Conservation (phyloP, 108 stramenopile species). For the Skeletonema potamos region DNA sequence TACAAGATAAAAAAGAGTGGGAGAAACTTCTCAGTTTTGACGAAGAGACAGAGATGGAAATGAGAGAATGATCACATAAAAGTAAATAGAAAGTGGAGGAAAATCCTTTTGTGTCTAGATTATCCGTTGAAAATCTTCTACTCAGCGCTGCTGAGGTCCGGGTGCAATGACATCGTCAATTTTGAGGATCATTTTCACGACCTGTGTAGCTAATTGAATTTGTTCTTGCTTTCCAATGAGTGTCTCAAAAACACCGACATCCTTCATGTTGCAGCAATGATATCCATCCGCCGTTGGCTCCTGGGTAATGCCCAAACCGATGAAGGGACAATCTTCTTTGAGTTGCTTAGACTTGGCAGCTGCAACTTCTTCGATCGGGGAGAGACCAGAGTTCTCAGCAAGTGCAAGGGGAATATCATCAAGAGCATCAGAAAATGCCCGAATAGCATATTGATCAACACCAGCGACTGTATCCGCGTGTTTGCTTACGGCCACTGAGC, state of each 20-base stretch:
- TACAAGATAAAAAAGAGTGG: conserved; percentile 15
- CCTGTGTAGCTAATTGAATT: conserved; percentile 97
- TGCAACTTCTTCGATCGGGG: conserved; percentile 96
- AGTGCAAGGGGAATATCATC: conserved; percentile 99
- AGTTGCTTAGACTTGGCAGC: conserved; percentile 94
- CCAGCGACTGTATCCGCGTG: conserved; percentile 93
- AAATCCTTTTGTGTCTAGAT: background rate
- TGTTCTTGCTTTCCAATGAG: conserved; percentile 99
- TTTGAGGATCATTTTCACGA: conserved; percentile 99
- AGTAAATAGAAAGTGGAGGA: background rate
- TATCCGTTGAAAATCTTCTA: background rate
- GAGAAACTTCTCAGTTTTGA: conserved; percentile 4
- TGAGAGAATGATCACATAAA: background rate
- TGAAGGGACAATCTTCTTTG: conserved; percentile 81
- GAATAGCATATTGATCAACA: conserved; percentile 98
- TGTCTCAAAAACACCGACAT: conserved; percentile 98
- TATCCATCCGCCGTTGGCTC: conserved; percentile 60
- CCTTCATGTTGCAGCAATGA: conserved; percentile 88
- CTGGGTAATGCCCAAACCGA: conserved; percentile 92
- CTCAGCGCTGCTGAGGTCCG: conserved; percentile 33
- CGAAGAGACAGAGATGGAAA: background rate
- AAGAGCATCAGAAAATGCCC: conserved; percentile 98
- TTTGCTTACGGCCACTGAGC: conserved; percentile 90
- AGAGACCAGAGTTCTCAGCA: conserved; percentile 97
- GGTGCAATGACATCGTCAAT: conserved; percentile 97